phyloP scores from a whole-genome alignment of 2,329 filamentous ascomycete genomes.

The Diaporthe citri region DNA sequence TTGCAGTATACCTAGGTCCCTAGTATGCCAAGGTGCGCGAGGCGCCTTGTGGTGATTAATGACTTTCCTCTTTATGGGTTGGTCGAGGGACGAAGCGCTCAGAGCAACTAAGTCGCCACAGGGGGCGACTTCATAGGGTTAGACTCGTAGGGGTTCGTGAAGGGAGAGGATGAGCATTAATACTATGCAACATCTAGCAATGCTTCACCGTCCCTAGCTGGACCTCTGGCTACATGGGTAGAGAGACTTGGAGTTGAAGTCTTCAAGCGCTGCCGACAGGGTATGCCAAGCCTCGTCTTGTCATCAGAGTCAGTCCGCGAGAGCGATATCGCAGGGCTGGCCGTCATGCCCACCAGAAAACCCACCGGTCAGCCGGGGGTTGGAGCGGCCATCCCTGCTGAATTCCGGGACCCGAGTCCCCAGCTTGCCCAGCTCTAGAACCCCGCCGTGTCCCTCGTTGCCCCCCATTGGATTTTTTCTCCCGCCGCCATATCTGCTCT shows the following conservation, averaged over 20 bases:
- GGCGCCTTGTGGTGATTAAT: background rate
- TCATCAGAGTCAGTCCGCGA: constrained; percentile 23
- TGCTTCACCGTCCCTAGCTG: background rate
- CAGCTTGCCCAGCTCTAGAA: constrained; percentile 28
- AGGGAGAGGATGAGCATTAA: background rate
- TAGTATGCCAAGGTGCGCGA: background rate
- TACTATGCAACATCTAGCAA: background rate
- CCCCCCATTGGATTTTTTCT: constrained; percentile 37
- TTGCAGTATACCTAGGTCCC: background rate
- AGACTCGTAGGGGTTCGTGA: background rate
- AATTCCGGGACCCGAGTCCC: constrained; percentile 34
- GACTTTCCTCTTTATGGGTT: constrained; percentile 4
- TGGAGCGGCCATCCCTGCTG: constrained; percentile 20
- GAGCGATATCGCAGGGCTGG: constrained; percentile 25
- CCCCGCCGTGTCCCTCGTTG: constrained; percentile 33
- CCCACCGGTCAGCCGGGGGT: constrained; percentile 31
- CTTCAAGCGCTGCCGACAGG: background rate
- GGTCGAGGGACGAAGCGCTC: background rate
- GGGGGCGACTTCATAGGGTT: background rate
- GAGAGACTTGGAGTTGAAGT: background rate
- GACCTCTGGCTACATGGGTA: background rate
- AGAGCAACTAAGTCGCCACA: background rate
- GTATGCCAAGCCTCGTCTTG: constrained; percentile 10
- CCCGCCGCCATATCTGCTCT: constrained; percentile 34
- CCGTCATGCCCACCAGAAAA: constrained; percentile 13